Conservation (phyloP, 495 filamentous ascomycete species). For the Cairneyella variabilis region DNA sequence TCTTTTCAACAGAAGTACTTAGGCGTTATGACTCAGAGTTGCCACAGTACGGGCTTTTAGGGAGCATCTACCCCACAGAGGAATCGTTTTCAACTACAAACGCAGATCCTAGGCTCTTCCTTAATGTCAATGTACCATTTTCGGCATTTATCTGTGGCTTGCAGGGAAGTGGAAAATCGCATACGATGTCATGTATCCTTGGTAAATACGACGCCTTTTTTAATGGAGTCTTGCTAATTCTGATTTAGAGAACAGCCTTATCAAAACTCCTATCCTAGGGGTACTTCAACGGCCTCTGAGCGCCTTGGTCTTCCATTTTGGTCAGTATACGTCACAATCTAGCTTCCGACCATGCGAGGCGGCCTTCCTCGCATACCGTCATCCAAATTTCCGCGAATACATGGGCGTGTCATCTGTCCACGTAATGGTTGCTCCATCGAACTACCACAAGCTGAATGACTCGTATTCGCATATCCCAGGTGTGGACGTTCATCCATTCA, state of each 20-base stretch:
- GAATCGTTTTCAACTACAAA: neutral
- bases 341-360: constrained; percentile 57
- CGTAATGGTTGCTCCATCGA: constrained; percentile 29
- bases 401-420: constrained; percentile 11
- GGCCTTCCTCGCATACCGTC: constrained; percentile 51
- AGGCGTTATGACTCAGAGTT: neutral
- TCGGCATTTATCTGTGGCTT: constrained; percentile 72
- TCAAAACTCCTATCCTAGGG: constrained; percentile 27
- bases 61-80: constrained; percentile 1
- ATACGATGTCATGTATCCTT: constrained; percentile 59
- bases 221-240: neutral
- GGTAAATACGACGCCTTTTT: neutral
- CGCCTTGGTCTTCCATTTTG: constrained; percentile 64
- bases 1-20: constrained; percentile 14
- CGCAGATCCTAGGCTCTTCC: constrained; percentile 49
- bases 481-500: constrained; percentile 48
- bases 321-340: constrained; percentile 49
- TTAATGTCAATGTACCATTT: constrained; percentile 64
- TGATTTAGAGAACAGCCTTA: constrained; percentile 60
- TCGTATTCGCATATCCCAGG: constrained; percentile 39
- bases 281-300: constrained; percentile 40
- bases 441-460: constrained; percentile 22
- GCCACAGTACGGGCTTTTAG: constrained; percentile 23
- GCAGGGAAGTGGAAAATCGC: constrained; percentile 72
- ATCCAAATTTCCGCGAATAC: constrained; percentile 7